phyloP scores from a whole-genome alignment of 179 eudicot genomes.

The Camellia oleifera region DNA sequence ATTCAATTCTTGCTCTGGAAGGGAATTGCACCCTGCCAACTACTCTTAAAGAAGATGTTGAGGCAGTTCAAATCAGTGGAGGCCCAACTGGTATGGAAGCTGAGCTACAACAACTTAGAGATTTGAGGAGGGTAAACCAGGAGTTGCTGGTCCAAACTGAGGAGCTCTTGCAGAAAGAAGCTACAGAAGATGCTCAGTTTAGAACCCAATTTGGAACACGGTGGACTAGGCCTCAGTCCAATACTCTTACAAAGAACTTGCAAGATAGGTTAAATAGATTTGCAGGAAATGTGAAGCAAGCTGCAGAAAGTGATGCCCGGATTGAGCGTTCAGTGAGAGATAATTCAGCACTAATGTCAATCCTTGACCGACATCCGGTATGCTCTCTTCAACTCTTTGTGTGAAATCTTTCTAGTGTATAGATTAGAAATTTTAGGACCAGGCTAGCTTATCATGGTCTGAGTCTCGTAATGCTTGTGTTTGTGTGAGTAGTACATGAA shows the following conservation, averaged over 20 bases:
- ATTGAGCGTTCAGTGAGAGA: conserved; percentile 96
- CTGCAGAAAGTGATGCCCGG: conserved; percentile 92
- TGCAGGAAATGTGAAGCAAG: conserved; percentile 95
- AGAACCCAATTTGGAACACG: conserved; percentile 93
- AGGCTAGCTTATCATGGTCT: background rate
- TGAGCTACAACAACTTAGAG: conserved; percentile 87
- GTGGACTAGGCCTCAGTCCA: conserved; percentile 98
- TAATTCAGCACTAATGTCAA: conserved; percentile 83
- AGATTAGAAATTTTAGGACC: background rate
- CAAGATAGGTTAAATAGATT: conserved; percentile 90
- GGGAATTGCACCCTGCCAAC: conserved; percentile 70
- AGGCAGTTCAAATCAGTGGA: conserved; percentile 96
- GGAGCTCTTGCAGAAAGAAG: conserved; percentile 95
- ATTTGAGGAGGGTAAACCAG: conserved; percentile 91
- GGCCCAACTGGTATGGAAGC: conserved; percentile 91
- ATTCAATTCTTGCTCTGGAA: conserved; percentile 86
- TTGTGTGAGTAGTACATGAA: background rate
- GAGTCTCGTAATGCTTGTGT: background rate
- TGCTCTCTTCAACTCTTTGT: conserved; percentile 18
- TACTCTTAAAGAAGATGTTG: conserved; percentile 87
- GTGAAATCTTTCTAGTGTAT: conserved; percentile 3
- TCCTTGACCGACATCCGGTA: conserved; percentile 85
- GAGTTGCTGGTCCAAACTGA: conserved; percentile 90
- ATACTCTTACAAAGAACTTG: conserved; percentile 87
- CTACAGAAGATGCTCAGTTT: conserved; percentile 87